These are phyloP conservation scores for Glomus cerebriforme DNA, from an alignment of 192 early-diverging fungal genomes.

Conservation along the genomic window DNA sequence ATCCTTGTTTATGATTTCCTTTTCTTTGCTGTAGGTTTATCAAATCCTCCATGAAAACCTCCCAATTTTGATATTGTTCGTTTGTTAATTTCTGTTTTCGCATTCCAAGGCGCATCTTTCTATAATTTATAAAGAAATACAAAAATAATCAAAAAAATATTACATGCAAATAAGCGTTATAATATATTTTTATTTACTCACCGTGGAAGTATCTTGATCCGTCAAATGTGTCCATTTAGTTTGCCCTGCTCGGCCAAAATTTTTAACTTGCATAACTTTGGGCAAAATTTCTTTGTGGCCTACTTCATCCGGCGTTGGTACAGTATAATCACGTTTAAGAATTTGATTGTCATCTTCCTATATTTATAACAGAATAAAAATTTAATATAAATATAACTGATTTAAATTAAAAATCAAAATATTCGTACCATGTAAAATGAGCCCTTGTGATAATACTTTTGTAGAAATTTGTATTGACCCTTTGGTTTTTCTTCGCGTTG, in stretches of 20 bases:
- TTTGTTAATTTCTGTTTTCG: slow-evolving; percentile 19
- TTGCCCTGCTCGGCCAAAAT: slow-evolving; percentile 82
- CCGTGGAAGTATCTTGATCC: slow-evolving; percentile 77
- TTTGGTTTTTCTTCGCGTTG: slow-evolving; percentile 63
- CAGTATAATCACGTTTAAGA: slow-evolving; percentile 65
- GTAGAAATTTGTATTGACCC: slow-evolving; percentile 59
- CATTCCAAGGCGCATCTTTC: slow-evolving; percentile 22
- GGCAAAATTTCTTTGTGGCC: slow-evolving; percentile 73
- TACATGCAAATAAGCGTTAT: background rate
- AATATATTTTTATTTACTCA: background rate
- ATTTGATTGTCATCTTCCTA: slow-evolving; percentile 57
- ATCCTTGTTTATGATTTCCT: background rate
- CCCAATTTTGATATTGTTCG: slow-evolving; percentile 5
- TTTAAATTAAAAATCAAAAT: background rate
- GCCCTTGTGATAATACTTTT: slow-evolving; percentile 89
- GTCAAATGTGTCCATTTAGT: slow-evolving; percentile 89
- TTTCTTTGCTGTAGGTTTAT: slow-evolving; percentile 28
- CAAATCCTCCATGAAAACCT: slow-evolving; percentile 30
- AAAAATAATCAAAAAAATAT: background rate
- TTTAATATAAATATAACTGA: background rate
- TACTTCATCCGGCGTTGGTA: slow-evolving; percentile 72
- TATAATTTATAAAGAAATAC: background rate
- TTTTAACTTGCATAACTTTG: slow-evolving; percentile 88
- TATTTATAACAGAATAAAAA: slow-evolving; percentile 33
- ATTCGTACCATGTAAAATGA: slow-evolving; percentile 73